Evolutionary conservation across 2,329 filamentous ascomycete species (phyloP).

Genomic region (Aspergillus puulaauensis): DNA sequence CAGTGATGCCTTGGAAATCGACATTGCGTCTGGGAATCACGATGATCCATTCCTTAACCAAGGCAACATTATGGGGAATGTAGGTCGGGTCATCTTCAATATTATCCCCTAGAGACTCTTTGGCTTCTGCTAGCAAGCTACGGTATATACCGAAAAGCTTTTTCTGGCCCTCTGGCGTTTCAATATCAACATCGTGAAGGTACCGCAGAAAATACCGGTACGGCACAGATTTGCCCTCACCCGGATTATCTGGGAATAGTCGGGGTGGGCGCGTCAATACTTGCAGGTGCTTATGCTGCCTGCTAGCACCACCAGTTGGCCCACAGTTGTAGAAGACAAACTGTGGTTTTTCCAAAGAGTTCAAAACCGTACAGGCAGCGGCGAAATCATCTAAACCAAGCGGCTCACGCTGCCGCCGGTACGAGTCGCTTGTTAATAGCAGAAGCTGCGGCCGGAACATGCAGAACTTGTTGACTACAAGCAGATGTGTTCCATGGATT

Average conservation of each 20-base stretch:
- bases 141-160: slow-evolving; percentile 11
- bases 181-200: neutral
- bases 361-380: slow-evolving; percentile 37
- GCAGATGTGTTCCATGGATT: slow-evolving; percentile 44
- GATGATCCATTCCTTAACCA: slow-evolving; percentile 47
- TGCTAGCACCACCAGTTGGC: slow-evolving; percentile 45
- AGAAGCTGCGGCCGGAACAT: slow-evolving; percentile 50
- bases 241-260: slow-evolving; percentile 14
- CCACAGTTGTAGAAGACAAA: slow-evolving; percentile 51
- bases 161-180: neutral
- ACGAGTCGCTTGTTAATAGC: slow-evolving; percentile 49
- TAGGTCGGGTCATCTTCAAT: neutral
- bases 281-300: slow-evolving; percentile 53
- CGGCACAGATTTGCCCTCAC: neutral
- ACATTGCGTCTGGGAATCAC: slow-evolving; percentile 46
- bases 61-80: slow-evolving; percentile 48
- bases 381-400: slow-evolving; percentile 42
- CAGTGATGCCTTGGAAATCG: slow-evolving; percentile 37
- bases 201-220: slow-evolving; percentile 14
- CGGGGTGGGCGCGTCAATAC: slow-evolving; percentile 13
- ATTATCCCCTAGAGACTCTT: slow-evolving; percentile 5
- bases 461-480: slow-evolving; percentile 52
- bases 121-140: slow-evolving; percentile 10
- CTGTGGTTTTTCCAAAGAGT: slow-evolving; percentile 27
- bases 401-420: slow-evolving; percentile 47